phyloP scores from a whole-genome alignment of 495 filamentous ascomycete genomes.

The Neurospora sp. region DNA sequence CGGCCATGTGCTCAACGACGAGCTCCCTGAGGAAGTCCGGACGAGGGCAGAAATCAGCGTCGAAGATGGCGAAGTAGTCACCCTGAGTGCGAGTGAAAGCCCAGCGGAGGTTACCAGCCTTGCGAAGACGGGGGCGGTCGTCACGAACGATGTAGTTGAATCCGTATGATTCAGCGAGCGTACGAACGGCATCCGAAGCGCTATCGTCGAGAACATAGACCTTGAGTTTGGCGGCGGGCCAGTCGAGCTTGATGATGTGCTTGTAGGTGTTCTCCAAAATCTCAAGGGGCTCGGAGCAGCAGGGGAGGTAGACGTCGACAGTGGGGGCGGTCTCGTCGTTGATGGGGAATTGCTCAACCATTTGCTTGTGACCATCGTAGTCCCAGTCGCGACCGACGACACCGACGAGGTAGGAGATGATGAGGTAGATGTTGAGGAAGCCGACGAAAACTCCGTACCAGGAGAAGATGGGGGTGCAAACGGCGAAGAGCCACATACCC shows the following conservation, averaged over 20 bases:
- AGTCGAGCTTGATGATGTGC: constrained; percentile 21
- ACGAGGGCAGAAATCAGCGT: constrained; percentile 24
- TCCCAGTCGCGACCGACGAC: constrained; percentile 23
- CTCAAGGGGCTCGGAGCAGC: constrained; percentile 24
- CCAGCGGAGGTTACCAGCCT: constrained; percentile 25
- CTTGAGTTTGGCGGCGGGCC: constrained; percentile 15
- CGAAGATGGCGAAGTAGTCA: constrained; percentile 26
- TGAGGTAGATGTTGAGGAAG: constrained; percentile 26
- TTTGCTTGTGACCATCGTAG: constrained; percentile 10
- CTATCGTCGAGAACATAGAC: constrained; percentile 23
- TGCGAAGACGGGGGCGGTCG: constrained; percentile 22
- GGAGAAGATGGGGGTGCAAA: constrained; percentile 19
- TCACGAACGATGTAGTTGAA: constrained; percentile 25
- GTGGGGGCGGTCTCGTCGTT: constrained; percentile 20
- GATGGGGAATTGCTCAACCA: constrained; percentile 16
- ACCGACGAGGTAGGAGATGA: constrained; percentile 25
- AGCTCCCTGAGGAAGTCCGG: constrained; percentile 20
- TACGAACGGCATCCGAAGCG: constrained; percentile 9
- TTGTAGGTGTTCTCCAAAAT: constrained; percentile 26
- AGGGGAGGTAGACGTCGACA: constrained; percentile 25
- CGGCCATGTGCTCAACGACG: constrained; percentile 22
- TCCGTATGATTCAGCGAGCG: constrained; percentile 16
- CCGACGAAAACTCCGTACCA: constrained; percentile 26
- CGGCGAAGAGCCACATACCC: constrained; percentile 25
- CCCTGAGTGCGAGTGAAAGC: constrained; percentile 18